Base-by-base conservation (phyloP, 352 stramenopile species). In the Blastocystis sp. region DNA sequence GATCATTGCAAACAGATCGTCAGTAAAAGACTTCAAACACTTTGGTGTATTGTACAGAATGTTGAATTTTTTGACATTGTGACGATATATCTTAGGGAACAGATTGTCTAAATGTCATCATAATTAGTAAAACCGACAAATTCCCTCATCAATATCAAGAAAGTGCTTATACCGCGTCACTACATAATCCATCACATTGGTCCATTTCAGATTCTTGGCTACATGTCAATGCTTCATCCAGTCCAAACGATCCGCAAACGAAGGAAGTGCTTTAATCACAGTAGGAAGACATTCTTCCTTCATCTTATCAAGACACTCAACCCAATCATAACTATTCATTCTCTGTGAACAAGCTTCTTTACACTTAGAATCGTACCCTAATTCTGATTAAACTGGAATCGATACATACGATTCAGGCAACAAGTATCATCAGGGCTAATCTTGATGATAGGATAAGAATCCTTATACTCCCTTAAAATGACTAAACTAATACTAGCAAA, bases 31-130 rank as follows among this genome's bases (percentile, higher is more conserved):
- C 15, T 81, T 51, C 44, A 81, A 37, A 64, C 70, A 81, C 27
- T 81, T 81, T 9, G 70, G 70, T 27, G 70, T 81, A 44, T 81
- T 81, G 70, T 81, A 81, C 15, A 81, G 19, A 54, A 81, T 64
- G 13, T 37, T 24, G 70, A 81, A 81, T 35, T 81, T 81, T 40
- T 60, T 64, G 27, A 64, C 48, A 54, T 44, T 51, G 44, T 81
- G 51, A 27, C 44, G 33, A 40, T 81, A 81, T 6, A 81, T 56
- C 15, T 60, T 56, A 27, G 70, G 42, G 42, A 81, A 81, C 19
- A 81, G 59, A 27, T 15, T 64, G 13, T 81, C 66, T 78, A 78
- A 7, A 54, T 78, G 33, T 13, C 66, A 78, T 4, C 66, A 62
- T 62, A 9, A 30, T 0, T 24, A 59, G 22, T 5, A 7, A n/a